phyloP scores from a whole-genome alignment of 148 eudicot species.

The Cornus suecica region DNA sequence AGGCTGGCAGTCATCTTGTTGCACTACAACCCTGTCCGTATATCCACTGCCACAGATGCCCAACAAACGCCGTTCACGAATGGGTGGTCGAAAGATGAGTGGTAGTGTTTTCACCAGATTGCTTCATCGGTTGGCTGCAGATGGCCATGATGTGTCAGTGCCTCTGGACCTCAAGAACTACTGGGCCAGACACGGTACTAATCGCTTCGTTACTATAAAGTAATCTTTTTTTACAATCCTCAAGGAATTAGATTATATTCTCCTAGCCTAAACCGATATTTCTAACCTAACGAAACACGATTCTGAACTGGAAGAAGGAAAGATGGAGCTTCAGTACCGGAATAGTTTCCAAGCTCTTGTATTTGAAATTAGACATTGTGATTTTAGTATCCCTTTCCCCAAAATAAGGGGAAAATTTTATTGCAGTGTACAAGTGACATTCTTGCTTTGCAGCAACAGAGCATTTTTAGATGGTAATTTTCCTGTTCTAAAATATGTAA shows the following conservation, averaged over 20 bases:
- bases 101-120: constrained; percentile 69
- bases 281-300: neutral
- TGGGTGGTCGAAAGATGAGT: constrained; percentile 82
- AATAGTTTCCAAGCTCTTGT: constrained; percentile 3
- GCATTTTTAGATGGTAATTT: neutral
- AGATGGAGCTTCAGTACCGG: neutral
- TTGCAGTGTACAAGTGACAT: neutral
- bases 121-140: constrained; percentile 50
- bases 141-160: constrained; percentile 59
- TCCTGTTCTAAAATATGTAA: too few relatives aligned
- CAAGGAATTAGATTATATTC: neutral
- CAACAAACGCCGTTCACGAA: constrained; percentile 58
- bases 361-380: neutral
- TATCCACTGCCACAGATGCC: constrained; percentile 72
- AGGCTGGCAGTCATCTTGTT: constrained; percentile 93
- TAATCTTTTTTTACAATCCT: constrained; percentile 8
- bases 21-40: constrained; percentile 57
- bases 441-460: neutral
- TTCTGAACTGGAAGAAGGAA: neutral
- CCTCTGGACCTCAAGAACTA: constrained; percentile 65
- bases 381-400: neutral
- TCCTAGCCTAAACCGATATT: neutral
- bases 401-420: neutral
- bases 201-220: constrained; percentile 78
- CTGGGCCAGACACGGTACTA: constrained; percentile 93